Percentiles rank a stretch among this genome's conserved stretches.
These are phyloP conservation scores for Delphinella strobiligena DNA, from an alignment of 2,329 filamentous ascomycete genomes.

Conservation along the genomic window DNA sequence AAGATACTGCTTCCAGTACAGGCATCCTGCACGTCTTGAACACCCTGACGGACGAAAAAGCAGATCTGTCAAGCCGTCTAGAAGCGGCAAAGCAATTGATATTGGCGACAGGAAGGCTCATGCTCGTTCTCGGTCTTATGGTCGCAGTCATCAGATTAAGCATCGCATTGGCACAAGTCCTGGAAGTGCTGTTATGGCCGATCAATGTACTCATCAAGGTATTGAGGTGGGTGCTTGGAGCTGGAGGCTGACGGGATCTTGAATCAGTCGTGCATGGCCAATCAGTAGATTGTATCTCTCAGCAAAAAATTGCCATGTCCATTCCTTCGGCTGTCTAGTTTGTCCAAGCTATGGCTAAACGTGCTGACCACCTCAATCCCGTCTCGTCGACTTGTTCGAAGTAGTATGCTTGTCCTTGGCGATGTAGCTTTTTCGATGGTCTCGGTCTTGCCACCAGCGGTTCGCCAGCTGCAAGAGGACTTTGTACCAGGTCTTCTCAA, in stretches of 20 bases:
- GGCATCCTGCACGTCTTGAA: conserved; percentile 10
- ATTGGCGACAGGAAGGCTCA: conserved; percentile 12
- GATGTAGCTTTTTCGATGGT: no score
- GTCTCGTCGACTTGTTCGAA: background rate
- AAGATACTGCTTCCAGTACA: no score
- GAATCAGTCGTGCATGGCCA: no score
- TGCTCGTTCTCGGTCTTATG: conserved; percentile 15
- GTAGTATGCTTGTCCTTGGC: no score
- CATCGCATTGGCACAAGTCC: conserved; percentile 14
- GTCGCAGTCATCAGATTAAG: conserved; percentile 16
- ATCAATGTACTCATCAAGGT: conserved; percentile 16
- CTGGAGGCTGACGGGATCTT: no score
- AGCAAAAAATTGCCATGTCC: no score
- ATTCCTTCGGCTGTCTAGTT: no score
- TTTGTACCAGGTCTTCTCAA: no score
- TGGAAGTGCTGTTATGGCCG: conserved; percentile 18
- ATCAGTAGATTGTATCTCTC: no score
- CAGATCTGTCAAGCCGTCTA: conserved; percentile 14
- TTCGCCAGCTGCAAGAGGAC: no score
- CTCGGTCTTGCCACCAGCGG: no score
- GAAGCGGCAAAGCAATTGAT: conserved; percentile 15
- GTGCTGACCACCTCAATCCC: background rate
- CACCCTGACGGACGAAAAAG: conserved; percentile 10
- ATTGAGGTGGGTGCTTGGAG: conserved; percentile 14
- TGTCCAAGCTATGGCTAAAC: background rate